Conservation (phyloP, 495 filamentous ascomycete species). For the Penicillium cosmopolitanum region DNA sequence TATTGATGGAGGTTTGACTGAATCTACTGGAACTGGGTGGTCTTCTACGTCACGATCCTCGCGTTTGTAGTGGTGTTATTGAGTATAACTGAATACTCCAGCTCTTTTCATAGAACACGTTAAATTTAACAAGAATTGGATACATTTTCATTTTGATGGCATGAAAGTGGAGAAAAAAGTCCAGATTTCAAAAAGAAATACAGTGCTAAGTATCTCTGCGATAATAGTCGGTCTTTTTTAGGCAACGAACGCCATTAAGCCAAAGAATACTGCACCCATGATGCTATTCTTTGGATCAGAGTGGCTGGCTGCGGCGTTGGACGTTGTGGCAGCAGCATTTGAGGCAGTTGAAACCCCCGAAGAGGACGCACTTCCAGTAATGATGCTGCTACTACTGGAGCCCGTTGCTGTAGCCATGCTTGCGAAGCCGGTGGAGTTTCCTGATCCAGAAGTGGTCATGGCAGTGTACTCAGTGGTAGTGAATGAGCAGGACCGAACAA, state of each 20-base stretch:
- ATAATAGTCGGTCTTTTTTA: neutral
- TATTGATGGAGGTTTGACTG: slow-evolving; percentile 23
- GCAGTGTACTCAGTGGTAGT: slow-evolving; percentile 9
- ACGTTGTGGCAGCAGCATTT: neutral
- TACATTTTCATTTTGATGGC: no score
- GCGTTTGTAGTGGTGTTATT: neutral
- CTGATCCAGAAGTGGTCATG: neutral
- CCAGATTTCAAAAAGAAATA: no score
- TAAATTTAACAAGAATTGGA: no score
- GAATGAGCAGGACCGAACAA: slow-evolving; percentile 15
- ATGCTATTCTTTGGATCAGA: neutral
- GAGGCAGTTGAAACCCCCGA: neutral
- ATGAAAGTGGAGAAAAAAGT: no score
- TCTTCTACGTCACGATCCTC: neutral
- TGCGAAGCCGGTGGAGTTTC: neutral
- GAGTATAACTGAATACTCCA: no score
- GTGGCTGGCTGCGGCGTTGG: neutral
- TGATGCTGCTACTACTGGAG: neutral
- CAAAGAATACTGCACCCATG: neutral
- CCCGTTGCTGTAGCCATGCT: neutral
- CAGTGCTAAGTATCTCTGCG: no score
- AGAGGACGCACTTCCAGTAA: neutral
- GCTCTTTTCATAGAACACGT: no score
- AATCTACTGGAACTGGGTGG: slow-evolving; percentile 26
- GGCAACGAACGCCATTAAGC: slow-evolving; percentile 8